Evolutionary conservation across 2,329 filamentous ascomycete species (phyloP).

Genomic region (Tolypocladium ophioglossoides): DNA sequence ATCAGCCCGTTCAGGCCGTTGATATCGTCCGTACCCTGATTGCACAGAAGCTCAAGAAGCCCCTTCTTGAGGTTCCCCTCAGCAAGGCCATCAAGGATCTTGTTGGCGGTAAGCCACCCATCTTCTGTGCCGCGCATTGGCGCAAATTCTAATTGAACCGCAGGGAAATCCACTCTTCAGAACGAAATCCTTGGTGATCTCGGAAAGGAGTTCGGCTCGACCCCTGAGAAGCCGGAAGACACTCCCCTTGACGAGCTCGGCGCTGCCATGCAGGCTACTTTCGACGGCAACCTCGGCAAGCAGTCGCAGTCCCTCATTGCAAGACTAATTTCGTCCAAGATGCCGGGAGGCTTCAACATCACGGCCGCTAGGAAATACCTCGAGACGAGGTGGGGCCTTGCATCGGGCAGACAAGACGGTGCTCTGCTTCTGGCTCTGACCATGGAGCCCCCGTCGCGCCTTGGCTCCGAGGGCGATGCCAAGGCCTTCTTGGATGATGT

Average conservation of each 20-base stretch:
- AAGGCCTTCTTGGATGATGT: constrained; percentile 88
- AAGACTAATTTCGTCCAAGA: constrained; percentile 93
- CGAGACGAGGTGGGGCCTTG: constrained; percentile 87
- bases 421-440: constrained; percentile 82
- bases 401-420: constrained; percentile 78
- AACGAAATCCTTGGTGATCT: constrained; percentile 98
- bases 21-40: constrained; percentile 85
- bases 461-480: constrained; percentile 82
- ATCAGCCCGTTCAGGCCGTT: constrained; percentile 77
- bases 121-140: neutral
- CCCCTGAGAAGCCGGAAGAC: constrained; percentile 97
- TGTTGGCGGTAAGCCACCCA: constrained; percentile 65
- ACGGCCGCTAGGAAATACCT: constrained; percentile 91
- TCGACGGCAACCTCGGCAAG: constrained; percentile 96
- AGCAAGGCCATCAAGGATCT: constrained; percentile 98
- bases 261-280: constrained; percentile 94
- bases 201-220: constrained; percentile 96
- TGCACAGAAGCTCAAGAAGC: constrained; percentile 97
- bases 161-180: constrained; percentile 95
- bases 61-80: constrained; percentile 75
- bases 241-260: constrained; percentile 91
- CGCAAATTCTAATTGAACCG: neutral
- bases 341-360: constrained; percentile 99
- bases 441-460: constrained; percentile 79
- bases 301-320: constrained; percentile 90